Evolutionary conservation across 2,329 filamentous ascomycete genomes (phyloP).

Genomic region (Dryadomyces quercus-mongolicae): DNA sequence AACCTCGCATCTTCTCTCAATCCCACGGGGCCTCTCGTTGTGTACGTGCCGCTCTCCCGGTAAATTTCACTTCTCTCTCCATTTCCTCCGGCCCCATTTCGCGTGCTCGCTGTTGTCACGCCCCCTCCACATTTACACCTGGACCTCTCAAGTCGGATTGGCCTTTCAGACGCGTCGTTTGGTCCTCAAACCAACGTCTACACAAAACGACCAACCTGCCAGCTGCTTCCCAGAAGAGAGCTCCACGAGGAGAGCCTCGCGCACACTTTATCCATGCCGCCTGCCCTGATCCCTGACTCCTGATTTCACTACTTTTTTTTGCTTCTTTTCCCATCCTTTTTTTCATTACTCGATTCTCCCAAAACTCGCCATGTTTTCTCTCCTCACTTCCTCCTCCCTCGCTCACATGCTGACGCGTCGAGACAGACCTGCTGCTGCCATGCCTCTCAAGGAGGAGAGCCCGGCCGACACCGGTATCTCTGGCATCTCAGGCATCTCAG

Average conservation of each 20-base stretch:
- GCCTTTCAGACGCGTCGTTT: constrained; percentile 1
- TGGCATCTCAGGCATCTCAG: constrained; percentile 5
- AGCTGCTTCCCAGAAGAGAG: too few species aligned
- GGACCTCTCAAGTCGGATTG: background rate
- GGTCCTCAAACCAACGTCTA: background rate
- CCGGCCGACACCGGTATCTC: constrained; percentile 8
- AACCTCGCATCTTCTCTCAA: background rate
- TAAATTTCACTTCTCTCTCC: background rate
- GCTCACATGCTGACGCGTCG: constrained; percentile 8
- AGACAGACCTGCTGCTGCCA: constrained; percentile 5
- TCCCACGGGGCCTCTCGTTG: background rate
- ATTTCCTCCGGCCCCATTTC: background rate
- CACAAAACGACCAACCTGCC: background rate
- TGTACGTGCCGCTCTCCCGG: background rate
- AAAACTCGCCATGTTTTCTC: background rate
- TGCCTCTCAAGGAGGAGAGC: constrained; percentile 11
- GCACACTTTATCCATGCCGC: too few species aligned
- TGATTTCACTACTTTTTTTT: background rate
- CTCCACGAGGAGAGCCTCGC: background rate
- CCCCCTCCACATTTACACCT: background rate
- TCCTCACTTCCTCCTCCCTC: background rate
- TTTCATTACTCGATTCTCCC: background rate
- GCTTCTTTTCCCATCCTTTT: background rate
- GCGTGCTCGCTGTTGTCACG: background rate
- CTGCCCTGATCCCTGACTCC: background rate